Base-by-base conservation (phyloP, 202 grass and related monocot species). In the Dendrocalamus latiflorus region DNA sequence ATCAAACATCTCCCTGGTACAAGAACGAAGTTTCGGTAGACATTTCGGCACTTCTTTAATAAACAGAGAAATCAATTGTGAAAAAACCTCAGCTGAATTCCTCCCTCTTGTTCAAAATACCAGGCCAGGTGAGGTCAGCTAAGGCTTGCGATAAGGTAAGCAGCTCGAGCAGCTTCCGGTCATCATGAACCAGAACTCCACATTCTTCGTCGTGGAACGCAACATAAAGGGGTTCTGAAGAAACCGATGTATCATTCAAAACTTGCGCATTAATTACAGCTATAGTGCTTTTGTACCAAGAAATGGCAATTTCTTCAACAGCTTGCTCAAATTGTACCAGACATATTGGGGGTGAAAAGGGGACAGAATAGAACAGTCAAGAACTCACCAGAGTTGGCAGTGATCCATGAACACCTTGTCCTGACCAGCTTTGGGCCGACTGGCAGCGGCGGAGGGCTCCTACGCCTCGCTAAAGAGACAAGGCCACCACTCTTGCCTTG, bases 391-490 rank as follows among this genome's bases (percentile, higher is more conserved):
- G 86, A 89, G 81, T 88, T 74, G 10, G 78, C 25, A 0, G 88
- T 88, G 54, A 93, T 93, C 88, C 91, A 93, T 14, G 85, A 79
- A 78, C 91, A 93, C 82, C 81, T 90, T 51, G 10, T 85, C 82
- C 50, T 65, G 26, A 4, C 72, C n/a, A n/a, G 8, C 18, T 58
- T 34, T 3, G 25, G 42, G 17, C 13, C 8, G 36, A 36, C 38
- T 18, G n/a, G 3, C 12, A 25, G 44, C 45, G 14, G 51, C 14
- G 18, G 68, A 16, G 53, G 57, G 22, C 11, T 85, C 76, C 14
- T 9, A 48, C 4, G 2, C 56, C 61, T 50, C 17, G 9, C 37
- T 17, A 58, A 80, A 10, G 11, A 57, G 8, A 20, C 16, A 3
- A 15, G 22, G 10, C 61, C 44, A 38, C 33, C 18, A 26, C 15